These are phyloP conservation scores for Rutstroemia sp. DNA, from an alignment of 2,329 filamentous ascomycete species.

Conservation along the genomic window DNA sequence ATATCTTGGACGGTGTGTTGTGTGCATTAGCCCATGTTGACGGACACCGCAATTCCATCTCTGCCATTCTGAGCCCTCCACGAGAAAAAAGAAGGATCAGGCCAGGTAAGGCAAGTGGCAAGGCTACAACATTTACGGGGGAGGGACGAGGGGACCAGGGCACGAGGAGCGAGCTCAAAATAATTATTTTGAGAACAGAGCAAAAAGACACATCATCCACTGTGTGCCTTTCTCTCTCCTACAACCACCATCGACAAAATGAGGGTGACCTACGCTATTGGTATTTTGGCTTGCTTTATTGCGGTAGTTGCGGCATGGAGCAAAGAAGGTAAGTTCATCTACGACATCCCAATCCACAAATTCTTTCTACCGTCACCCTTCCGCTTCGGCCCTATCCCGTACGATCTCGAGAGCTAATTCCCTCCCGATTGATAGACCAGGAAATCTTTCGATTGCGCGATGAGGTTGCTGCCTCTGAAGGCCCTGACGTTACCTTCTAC, in stretches of 20 bases:
- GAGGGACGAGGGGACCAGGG: too few relatives aligned
- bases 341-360: neutral
- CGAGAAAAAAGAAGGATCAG: neutral
- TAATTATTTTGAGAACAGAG: too few relatives aligned
- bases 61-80: neutral
- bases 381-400: neutral
- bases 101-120: too few relatives aligned
- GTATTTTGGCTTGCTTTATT: constrained; percentile 25
- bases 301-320: constrained; percentile 30
- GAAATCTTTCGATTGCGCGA: constrained; percentile 96
- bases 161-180: too few relatives aligned
- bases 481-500: constrained; percentile 81
- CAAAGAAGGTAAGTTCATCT: constrained; percentile 29
- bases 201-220: neutral
- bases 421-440: constrained; percentile 56
- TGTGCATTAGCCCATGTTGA: too few relatives aligned
- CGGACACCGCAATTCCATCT: neutral
- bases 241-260: constrained; percentile 18
- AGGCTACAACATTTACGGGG: too few relatives aligned
- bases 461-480: constrained; percentile 71
- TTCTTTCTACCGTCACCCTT: too few relatives aligned
- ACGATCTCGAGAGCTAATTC: constrained; percentile 13
- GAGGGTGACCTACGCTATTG: constrained; percentile 26
- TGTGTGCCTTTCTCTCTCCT: neutral
- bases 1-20: too few relatives aligned